phyloP scores from a whole-genome alignment of 371 early-diverging fungal species.

The Mucor mucedo region DNA sequence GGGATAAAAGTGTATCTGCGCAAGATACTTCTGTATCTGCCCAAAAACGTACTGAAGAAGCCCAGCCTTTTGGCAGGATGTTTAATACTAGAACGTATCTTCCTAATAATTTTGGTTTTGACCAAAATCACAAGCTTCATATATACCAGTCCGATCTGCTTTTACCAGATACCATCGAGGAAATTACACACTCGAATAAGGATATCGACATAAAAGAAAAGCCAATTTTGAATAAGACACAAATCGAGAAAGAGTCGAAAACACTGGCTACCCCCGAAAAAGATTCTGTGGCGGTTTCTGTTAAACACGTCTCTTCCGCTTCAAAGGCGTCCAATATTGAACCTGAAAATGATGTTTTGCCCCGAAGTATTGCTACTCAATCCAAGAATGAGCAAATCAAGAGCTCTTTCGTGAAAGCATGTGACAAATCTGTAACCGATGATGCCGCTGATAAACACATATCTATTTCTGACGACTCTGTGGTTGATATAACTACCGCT shows the following conservation, averaged over 20 bases:
- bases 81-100: conserved; percentile 12
- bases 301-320: not conserved
- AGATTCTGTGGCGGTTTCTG: not conserved
- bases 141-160: conserved; percentile 17
- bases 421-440: not conserved
- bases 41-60: not conserved
- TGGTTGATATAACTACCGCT: not conserved
- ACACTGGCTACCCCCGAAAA: not conserved
- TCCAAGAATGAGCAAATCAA: too few species aligned
- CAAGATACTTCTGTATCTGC: not conserved
- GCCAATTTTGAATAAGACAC: not conserved
- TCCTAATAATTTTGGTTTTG: conserved; percentile 27
- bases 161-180: not conserved
- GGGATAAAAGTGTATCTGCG: not conserved
- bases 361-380: too few species aligned
- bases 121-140: conserved; percentile 14
- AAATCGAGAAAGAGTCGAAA: not conserved
- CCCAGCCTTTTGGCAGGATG: conserved; percentile 11
- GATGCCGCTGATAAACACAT: not conserved
- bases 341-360: too few species aligned
- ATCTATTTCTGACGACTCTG: not conserved
- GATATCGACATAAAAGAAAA: not conserved
- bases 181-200: not conserved
- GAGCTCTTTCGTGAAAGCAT: not conserved
- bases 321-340: not conserved